Percentiles rank a stretch among this genome's conserved stretches.
These are phyloP conservation scores for Raphidocelis subcapitata DNA, from an alignment of 139 green algal genomes.

Conservation along the genomic window DNA sequence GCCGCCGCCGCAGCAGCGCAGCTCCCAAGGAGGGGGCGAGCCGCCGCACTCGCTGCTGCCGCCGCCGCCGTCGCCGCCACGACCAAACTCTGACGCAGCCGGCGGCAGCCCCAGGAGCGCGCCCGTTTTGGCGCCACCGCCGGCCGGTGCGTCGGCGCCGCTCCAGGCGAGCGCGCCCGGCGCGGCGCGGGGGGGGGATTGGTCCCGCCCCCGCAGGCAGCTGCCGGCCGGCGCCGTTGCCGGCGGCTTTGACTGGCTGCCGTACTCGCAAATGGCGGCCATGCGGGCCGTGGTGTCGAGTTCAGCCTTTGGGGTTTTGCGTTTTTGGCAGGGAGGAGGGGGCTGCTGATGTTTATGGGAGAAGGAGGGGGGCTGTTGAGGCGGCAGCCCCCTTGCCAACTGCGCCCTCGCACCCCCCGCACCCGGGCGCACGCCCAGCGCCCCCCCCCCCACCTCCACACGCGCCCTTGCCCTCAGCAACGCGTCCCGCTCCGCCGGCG, in stretches of 20 bases:
- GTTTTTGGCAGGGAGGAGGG: too few species aligned
- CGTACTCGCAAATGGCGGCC: constrained; percentile 31
- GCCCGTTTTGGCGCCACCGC: neutral
- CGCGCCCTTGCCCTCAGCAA: constrained; percentile 1
- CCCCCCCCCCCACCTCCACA: constrained; percentile 2
- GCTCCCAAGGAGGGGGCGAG: too few species aligned
- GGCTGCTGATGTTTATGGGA: too few species aligned
- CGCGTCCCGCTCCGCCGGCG: constrained; percentile 25
- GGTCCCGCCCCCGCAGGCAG: neutral
- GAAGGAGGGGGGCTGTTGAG: neutral
- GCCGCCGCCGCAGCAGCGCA: too few species aligned
- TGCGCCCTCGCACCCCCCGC: constrained; percentile 1
- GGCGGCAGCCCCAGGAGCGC: neutral
- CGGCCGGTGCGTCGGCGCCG: neutral
- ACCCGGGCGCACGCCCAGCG: neutral
- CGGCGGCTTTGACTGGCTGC: neutral
- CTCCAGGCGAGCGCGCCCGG: neutral
- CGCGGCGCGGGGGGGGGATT: neutral
- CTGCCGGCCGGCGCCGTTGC: constrained; percentile 1
- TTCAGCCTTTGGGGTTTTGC: neutral
- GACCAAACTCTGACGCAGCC: neutral
- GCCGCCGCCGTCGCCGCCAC: neutral
- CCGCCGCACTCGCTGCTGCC: too few species aligned
- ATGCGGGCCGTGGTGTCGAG: constrained; percentile 28
- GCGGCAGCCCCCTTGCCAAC: neutral